Conservation (phyloP, 2,329 filamentous ascomycete genomes). For the Claviceps africana region DNA sequence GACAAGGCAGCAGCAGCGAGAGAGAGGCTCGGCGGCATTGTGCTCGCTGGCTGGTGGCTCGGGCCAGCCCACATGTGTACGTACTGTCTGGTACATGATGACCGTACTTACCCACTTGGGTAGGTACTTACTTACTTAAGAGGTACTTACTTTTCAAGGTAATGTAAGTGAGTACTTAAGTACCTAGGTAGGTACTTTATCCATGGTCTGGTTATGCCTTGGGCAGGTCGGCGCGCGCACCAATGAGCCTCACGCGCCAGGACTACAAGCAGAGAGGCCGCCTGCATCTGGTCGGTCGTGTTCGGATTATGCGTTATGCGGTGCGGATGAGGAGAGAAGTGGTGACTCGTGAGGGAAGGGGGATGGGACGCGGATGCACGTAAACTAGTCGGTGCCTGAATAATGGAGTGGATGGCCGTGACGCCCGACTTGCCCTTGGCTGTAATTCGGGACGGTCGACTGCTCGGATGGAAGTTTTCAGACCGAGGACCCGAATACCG, state of each 20-base stretch:
- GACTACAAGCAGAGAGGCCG: slow-evolving; percentile 7
- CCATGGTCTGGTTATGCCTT: slow-evolving; percentile 14
- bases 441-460: not conserved
- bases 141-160: too few relatives aligned
- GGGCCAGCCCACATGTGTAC: not conserved
- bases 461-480: not conserved
- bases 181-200: too few relatives aligned
- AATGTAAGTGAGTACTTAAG: too few relatives aligned
- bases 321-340: slow-evolving; percentile 2
- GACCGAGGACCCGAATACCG: not conserved
- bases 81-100: too few relatives aligned
- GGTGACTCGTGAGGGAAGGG: not conserved
- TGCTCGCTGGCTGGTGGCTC: slow-evolving; percentile 12
- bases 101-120: too few relatives aligned
- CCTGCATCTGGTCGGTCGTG: slow-evolving; percentile 5
- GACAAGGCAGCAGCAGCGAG: slow-evolving; percentile 1
- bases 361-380: not conserved
- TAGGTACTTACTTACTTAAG: too few relatives aligned
- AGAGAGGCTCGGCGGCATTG: slow-evolving; percentile 7
- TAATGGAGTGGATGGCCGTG: slow-evolving; percentile 1
- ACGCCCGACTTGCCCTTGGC: slow-evolving; percentile 1
- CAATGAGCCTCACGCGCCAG: not conserved
- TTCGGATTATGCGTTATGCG: slow-evolving; percentile 1
- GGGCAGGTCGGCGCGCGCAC: slow-evolving; percentile 12
- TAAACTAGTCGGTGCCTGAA: not conserved